phyloP scores from a whole-genome alignment of 2,329 filamentous ascomycete genomes.

The Torrubiella hemipterigena region DNA sequence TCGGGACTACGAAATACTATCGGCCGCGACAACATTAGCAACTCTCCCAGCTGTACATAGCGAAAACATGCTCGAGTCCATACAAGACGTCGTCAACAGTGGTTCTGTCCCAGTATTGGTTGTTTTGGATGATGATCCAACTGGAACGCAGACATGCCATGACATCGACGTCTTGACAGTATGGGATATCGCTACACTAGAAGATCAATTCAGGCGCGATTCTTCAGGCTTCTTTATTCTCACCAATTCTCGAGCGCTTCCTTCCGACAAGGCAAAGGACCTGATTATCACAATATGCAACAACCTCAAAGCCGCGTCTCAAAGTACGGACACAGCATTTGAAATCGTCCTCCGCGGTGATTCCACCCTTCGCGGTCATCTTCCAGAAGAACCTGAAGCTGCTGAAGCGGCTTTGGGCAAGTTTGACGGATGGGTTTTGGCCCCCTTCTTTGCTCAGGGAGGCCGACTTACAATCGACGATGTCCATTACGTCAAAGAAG shows the following conservation, averaged over 20 bases:
- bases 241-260: conserved; percentile 44
- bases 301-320: conserved; percentile 33
- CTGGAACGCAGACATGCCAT: conserved; percentile 48
- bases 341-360: conserved; percentile 44
- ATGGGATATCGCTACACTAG: conserved; percentile 34
- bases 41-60: conserved; percentile 12
- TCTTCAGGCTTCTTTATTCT: conserved; percentile 43
- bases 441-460: conserved; percentile 45
- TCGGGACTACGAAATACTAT: conserved; percentile 4
- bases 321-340: conserved; percentile 23
- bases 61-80: conserved; percentile 11
- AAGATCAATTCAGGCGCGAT: conserved; percentile 26
- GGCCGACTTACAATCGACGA: conserved; percentile 41
- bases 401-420: conserved; percentile 34
- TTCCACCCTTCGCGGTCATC: conserved; percentile 42
- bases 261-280: conserved; percentile 28
- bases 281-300: conserved; percentile 36
- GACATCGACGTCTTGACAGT: conserved; percentile 41
- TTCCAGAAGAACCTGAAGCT: conserved; percentile 40
- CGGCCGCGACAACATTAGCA: conserved; percentile 11
- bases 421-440: conserved; percentile 38
- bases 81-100: conserved; percentile 8
- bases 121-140: conserved; percentile 42
- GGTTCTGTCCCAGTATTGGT: conserved; percentile 21
- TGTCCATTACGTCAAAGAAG: conserved; percentile 45